phyloP scores from a whole-genome alignment of 2,329 filamentous ascomycete species.

The Pseudogymnoascus sp. region DNA sequence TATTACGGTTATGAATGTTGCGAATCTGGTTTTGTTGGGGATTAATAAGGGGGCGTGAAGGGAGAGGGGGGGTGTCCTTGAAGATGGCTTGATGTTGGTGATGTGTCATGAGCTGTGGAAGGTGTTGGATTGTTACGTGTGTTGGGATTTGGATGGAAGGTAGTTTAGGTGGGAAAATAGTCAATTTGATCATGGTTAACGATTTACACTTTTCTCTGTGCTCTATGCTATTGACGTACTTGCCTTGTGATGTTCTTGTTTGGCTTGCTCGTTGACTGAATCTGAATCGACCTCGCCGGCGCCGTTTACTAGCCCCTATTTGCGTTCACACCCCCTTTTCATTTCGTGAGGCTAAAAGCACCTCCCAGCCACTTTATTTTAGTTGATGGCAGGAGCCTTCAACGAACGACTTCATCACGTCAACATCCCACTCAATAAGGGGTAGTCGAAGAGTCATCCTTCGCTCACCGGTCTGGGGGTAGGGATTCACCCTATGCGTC shows the following conservation, averaged over 20 bases:
- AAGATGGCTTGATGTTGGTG: not conserved
- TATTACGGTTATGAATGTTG: conserved; percentile 72
- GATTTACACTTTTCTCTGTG: not conserved
- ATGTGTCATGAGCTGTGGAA: not conserved
- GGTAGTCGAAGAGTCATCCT: not conserved
- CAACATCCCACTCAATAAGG: not conserved
- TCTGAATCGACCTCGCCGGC: not conserved
- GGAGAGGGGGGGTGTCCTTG: not conserved
- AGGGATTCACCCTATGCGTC: not conserved
- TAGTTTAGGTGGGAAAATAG: not conserved
- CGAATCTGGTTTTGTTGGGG: conserved; percentile 60
- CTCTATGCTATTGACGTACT: not conserved
- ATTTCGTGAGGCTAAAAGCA: not conserved
- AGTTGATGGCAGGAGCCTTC: not conserved
- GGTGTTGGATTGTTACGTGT: not conserved
- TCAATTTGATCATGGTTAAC: not conserved
- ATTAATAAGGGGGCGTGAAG: conserved; percentile 16
- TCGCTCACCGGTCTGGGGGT: not conserved
- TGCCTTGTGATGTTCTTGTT: not conserved
- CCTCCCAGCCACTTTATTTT: not conserved
- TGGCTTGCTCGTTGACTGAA: not conserved
- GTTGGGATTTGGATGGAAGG: not conserved
- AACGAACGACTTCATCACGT: not conserved
- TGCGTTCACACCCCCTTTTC: not conserved
- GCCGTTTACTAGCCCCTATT: not conserved